phyloP scores from a whole-genome alignment of 768 basidiomycete genomes.

The Phlebiopsis flavidoalba region DNA sequence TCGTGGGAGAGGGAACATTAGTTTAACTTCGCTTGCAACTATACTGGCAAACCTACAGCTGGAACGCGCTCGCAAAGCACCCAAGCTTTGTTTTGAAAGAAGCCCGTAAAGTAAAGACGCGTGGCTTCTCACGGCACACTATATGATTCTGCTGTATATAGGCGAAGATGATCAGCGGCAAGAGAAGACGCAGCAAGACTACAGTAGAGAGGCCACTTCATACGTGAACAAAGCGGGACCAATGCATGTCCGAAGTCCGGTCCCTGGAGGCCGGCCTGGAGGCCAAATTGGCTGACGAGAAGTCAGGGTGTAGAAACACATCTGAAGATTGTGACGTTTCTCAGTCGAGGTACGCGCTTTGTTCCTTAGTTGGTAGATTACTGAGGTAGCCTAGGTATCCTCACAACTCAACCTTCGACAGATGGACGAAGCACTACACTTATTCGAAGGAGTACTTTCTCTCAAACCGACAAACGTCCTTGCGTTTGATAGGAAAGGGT shows the following conservation, averaged over 20 bases:
- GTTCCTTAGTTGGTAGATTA: neutral
- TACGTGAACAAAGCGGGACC: slow-evolving; percentile 57
- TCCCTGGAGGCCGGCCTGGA: slow-evolving; percentile 48
- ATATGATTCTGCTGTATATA: slow-evolving; percentile 21
- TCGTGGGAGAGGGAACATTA: too few relatives aligned
- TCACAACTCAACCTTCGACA: slow-evolving; percentile 75
- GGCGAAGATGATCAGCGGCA: slow-evolving; percentile 60
- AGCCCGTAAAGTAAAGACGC: slow-evolving; percentile 52
- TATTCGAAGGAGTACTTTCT: slow-evolving; percentile 75
- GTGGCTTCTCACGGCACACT: slow-evolving; percentile 2
- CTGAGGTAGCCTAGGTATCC: slow-evolving; percentile 49
- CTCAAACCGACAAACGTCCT: slow-evolving; percentile 83
- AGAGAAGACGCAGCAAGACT: slow-evolving; percentile 62
- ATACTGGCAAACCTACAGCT: slow-evolving; percentile 85
- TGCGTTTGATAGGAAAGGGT: slow-evolving; percentile 87
- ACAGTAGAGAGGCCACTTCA: slow-evolving; percentile 64
- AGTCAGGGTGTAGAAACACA: slow-evolving; percentile 42
- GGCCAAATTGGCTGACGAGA: neutral
- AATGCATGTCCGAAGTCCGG: slow-evolving; percentile 53
- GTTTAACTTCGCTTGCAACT: slow-evolving; percentile 66
- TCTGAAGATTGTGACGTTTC: slow-evolving; percentile 27
- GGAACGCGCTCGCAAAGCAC: slow-evolving; percentile 74
- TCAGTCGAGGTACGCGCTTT: slow-evolving; percentile 54
- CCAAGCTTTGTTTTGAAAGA: slow-evolving; percentile 69
- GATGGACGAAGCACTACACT: slow-evolving; percentile 76